A percentile compares a stretch with the other conserved stretches of the same genome.
phyloP scores from a whole-genome alignment of 805 yeast genomes.

The Tetrapisispora namnaoensis region DNA sequence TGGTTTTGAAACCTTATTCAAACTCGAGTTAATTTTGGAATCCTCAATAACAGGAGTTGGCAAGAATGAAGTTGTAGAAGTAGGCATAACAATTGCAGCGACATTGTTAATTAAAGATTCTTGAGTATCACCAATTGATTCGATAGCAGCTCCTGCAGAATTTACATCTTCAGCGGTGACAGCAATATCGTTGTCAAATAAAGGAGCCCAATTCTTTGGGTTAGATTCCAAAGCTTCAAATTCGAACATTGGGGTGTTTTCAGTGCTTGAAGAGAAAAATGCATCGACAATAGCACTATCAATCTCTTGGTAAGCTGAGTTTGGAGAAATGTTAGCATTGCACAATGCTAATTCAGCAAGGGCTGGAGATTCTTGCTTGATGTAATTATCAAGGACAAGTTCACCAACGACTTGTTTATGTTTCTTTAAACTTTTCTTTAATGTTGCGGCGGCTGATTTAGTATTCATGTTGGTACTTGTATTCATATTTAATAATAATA shows the following conservation, averaged over 20 bases:
- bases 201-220: slow-evolving; percentile 50
- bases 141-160: slow-evolving; percentile 16
- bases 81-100: slow-evolving; percentile 6
- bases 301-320: slow-evolving; percentile 25
- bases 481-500: slow-evolving; percentile 1
- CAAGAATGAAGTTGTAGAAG: slow-evolving; percentile 16
- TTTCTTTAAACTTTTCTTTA: not conserved
- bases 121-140: slow-evolving; percentile 7
- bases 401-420: slow-evolving; percentile 17
- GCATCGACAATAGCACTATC: slow-evolving; percentile 59
- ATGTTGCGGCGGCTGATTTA: not conserved
- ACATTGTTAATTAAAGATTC: not conserved
- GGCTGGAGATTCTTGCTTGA: slow-evolving; percentile 10
- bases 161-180: slow-evolving; percentile 31
- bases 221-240: slow-evolving; percentile 13
- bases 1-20: slow-evolving; percentile 18
- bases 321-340: not conserved
- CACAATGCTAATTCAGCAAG: not conserved
- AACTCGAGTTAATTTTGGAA: slow-evolving; percentile 11
- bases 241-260: slow-evolving; percentile 55
- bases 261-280: slow-evolving; percentile 31
- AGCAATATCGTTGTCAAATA: slow-evolving; percentile 40
- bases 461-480: not conserved
- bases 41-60: slow-evolving; percentile 29
- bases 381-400: slow-evolving; percentile 19